Evolutionary conservation across 345 rosid genomes (phyloP).

Genomic region (Noccaea bulbosa): DNA sequence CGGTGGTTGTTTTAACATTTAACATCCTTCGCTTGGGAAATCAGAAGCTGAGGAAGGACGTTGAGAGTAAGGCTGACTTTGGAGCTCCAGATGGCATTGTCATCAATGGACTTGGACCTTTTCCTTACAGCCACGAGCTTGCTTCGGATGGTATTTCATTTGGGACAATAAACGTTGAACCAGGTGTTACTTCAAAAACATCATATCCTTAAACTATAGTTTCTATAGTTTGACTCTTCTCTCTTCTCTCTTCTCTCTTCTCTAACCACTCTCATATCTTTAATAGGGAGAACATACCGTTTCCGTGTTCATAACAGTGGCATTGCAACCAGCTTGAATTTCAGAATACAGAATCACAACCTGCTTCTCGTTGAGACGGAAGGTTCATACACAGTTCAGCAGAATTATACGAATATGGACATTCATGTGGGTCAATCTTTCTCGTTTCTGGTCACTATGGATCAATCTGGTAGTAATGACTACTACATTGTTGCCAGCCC

Average conservation of each 20-base stretch:
- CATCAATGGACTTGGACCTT: slow-evolving; percentile 86
- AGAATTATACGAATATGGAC: slow-evolving; percentile 79
- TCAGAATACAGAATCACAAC: slow-evolving; percentile 87
- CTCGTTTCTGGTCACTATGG: slow-evolving; percentile 91
- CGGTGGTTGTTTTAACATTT: not conserved
- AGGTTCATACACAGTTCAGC: slow-evolving; percentile 93
- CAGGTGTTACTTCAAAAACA: slow-evolving; percentile 50
- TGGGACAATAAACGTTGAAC: slow-evolving; percentile 77
- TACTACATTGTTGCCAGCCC: slow-evolving; percentile 90
- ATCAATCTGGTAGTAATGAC: slow-evolving; percentile 79
- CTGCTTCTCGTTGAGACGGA: slow-evolving; percentile 91
- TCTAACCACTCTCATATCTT: slow-evolving; percentile 23
- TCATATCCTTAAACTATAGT: not conserved
- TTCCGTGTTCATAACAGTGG: slow-evolving; percentile 88
- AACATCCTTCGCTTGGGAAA: slow-evolving; percentile 19
- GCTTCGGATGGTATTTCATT: slow-evolving; percentile 58
- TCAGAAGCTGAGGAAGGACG: slow-evolving; percentile 75
- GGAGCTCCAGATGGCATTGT: slow-evolving; percentile 81
- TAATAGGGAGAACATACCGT: slow-evolving; percentile 81
- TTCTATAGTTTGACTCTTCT: not conserved
- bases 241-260: not conserved
- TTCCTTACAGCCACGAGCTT: slow-evolving; percentile 56
- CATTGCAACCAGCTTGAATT: slow-evolving; percentile 83
- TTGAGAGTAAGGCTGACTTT: slow-evolving; percentile 60
- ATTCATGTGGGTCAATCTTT: slow-evolving; percentile 94